Base-by-base conservation (phyloP, 192 early-diverging fungal genomes). In the Backusella psychrophila region DNA sequence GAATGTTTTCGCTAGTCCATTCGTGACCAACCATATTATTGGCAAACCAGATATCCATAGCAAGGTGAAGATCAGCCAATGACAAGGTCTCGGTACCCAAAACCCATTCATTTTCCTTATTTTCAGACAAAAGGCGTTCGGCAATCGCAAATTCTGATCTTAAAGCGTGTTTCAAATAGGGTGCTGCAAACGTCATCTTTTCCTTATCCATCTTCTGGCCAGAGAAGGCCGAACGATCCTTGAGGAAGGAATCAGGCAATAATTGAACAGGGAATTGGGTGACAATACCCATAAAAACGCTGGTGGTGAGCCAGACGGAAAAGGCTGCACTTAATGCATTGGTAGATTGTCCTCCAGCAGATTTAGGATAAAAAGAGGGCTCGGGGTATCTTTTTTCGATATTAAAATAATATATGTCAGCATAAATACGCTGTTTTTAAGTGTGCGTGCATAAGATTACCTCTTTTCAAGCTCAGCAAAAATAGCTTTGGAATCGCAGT, bases 401-500 rank as follows among this genome's bases (percentile, higher is more conserved):
- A 23, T 21, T 56, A 56, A 56, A 23, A 56, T 44, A 44, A 15
- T 44, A 56, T 56, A 23, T 56, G 53, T 56, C 53, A 56, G 53
- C 53, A 56, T 23, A 56, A 56, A 56, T 44, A 44, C 34, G 2
- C 17, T 68, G 4, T 39, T 35, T 36, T 36, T 38, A 36, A 31
- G 21, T 6, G 23, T 31, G 39, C 9, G 9, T 41, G 23, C 36
- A 52, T 42, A 33, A 49, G 23, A 19, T 12, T 63, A 70, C 76
- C 44, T 71, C 71, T 72, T 42, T 53, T 80, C 79, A 38, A 80
- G 59, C 23, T 75, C 74, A 36, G 26, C 49, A 52, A 80, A 38
- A 23, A 80, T 80, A 21, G 41, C 36, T 39, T 80, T 75, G 3
- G 79, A 72, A 6, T 80, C 79, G 39, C 79, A 80, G 19, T 41